Evolutionary conservation across 2,329 filamentous ascomycete species (phyloP), one percentile per base, ranked within the genome.

Genomic region (Cryphonectria radicalis): DNA sequence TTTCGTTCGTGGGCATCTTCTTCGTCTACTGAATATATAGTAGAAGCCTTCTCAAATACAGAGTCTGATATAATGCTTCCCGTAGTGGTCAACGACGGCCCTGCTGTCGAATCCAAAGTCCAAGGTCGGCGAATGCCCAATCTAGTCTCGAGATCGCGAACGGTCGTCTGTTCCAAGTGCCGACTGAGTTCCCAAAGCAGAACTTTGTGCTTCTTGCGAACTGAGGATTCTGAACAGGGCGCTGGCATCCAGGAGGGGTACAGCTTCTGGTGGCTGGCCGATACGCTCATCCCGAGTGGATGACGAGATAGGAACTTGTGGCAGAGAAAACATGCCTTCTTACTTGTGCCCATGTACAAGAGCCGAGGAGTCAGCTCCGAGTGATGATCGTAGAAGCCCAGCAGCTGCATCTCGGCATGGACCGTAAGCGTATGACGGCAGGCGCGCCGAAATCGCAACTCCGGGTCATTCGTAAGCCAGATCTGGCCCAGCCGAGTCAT

Each of bases 281-380:
- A 79, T 17, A 77, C 75, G 19, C 68, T 43, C 14, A 80, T 73
- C 37, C 19, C 66, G 1, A 76, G 74, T 17, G 76, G 74, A 71
- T 80, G 77, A 1, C 62, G 74, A 22, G 60, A 60, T n/a, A 80
- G 66, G 53, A 74, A 80, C 53, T 74, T 57, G 43, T 77, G 63
- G 65, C 79, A 80, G 13, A 80, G 75, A 63, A 76, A 80, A 66
- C 79, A 80, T 1, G 78, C 75, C 62, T 80, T 80, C 69, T 80
- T 80, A 68, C 79, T 80, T 0, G 77, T 77, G 10, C 79, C 79
- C 25, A 80, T 79, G 43, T 77, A 77, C 0, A 67, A 67, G 14
- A 79, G 55, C 4, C 66, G 60, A 10, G 77, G 78, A 35, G 32
- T 73, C 4, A 64, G 67, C 0, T 73, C 11, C 13, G 74, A 74